Evolutionary conservation across 495 filamentous ascomycete species (phyloP), one percentile per base, ranked within the genome.

Genomic region (Aspergillus diversus): DNA sequence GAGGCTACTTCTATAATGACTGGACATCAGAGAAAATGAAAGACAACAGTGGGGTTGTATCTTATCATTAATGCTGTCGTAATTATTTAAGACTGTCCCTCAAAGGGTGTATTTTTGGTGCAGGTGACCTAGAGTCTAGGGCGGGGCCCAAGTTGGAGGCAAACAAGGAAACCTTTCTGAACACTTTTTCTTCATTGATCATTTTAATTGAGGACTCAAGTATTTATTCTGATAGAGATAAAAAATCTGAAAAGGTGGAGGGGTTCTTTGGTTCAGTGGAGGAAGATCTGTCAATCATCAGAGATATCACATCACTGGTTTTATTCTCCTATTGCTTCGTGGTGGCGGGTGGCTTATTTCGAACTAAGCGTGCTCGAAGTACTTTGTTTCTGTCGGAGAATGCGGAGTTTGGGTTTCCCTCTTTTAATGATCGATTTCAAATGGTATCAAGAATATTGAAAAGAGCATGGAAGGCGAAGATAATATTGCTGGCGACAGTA

Each of bases 261-360:
- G 21, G 7, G 35, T 6, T 37, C 27, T 7, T 33, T 34, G 47
- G 42, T 56, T 16, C 9, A 58, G 35, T 54, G 48, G 60, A 33
- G 37, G 61, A 43, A 64, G 65, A 67, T 64, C 65, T 61, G 65
- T 67, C 65, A 61, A 60, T 35, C 42, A 43, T 33, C 12, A 53
- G 55, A 63, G 65, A 57, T 55, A 67, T 67, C 65, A 67, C 65
- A 67, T 67, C 53, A 21, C 53, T 21, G 37, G 55, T 37, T 47
- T 42, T 66, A 65, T 63, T 67, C 61, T 67, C 65, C 65, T 67
- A 60, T 60, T 63, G 65, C 57, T 67, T 52, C 53, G 61, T 61
- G 65, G 50, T 61, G 57, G 60, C 65, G 61, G 65, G 60, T 63
- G 60, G 60, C 65, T 57, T 54, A 34, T 48, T n/a, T 37, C 31